Percentiles rank a stretch among this genome's conserved stretches.
These are phyloP conservation scores for Colletotrichum sublineola DNA, from an alignment of 2,329 filamentous ascomycete genomes.

Conservation along the genomic window DNA sequence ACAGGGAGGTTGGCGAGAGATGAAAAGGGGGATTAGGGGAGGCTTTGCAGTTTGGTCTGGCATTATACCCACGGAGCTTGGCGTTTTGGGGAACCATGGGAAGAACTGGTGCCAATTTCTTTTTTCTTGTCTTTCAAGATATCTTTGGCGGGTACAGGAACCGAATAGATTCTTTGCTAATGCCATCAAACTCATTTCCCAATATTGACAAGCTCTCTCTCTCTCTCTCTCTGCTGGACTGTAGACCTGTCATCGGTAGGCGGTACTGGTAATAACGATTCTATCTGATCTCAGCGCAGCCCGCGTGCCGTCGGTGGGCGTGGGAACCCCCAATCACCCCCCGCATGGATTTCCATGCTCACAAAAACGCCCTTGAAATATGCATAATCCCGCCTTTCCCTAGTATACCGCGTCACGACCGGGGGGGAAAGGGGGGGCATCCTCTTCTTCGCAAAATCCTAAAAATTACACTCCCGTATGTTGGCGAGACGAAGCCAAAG, in stretches of 20 bases:
- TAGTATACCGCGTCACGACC: slow-evolving; percentile 19
- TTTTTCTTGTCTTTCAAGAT: background rate
- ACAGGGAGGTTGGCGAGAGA: background rate
- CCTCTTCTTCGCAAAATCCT: slow-evolving; percentile 10
- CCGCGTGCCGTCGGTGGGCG: slow-evolving; percentile 10
- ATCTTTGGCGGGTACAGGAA: background rate
- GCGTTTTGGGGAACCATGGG: slow-evolving; percentile 17
- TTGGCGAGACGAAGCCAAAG: slow-evolving; percentile 6
- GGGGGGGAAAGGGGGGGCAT: background rate
- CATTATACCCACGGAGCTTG: slow-evolving; percentile 35
- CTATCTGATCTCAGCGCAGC: slow-evolving; percentile 38
- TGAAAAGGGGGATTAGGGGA: background rate
- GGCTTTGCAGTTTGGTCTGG: slow-evolving; percentile 14
- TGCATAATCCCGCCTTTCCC: slow-evolving; percentile 37
- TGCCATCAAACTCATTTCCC: background rate
- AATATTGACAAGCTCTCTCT: background rate
- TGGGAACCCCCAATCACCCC: slow-evolving; percentile 12
- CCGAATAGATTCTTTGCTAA: too few species aligned
- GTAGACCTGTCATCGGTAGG: slow-evolving; percentile 2
- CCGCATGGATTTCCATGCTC: slow-evolving; percentile 24
- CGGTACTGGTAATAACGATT: slow-evolving; percentile 26
- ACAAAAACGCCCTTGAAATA: slow-evolving; percentile 39
- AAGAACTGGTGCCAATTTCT: background rate
- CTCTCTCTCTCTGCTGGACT: background rate
- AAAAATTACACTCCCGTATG: slow-evolving; percentile 22